phyloP scores from a whole-genome alignment of 2,329 filamentous ascomycete species.

The Fusarium xylarioides region DNA sequence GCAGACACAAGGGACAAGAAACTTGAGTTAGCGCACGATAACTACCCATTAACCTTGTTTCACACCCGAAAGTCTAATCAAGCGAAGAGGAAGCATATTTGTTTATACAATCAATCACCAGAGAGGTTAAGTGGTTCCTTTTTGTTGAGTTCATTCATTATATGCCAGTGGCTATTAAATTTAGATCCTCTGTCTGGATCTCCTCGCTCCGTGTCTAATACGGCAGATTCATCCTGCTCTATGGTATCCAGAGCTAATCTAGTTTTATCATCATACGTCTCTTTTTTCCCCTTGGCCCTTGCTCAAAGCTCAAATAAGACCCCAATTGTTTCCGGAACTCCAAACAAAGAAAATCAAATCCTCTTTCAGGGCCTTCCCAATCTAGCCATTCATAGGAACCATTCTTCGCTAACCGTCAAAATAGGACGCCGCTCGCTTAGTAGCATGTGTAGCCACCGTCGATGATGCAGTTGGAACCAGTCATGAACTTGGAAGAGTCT shows the following conservation, averaged over 20 bases:
- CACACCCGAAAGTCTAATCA: conserved; percentile 11
- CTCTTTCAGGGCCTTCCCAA: neutral
- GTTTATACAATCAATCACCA: neutral
- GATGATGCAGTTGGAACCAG: conserved; percentile 76
- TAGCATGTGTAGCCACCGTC: conserved; percentile 75
- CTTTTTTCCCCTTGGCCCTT: conserved; percentile 7
- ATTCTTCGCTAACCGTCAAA: neutral
- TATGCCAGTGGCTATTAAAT: conserved; percentile 24
- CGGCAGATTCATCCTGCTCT: conserved; percentile 21
- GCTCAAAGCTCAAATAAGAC: conserved; percentile 1
- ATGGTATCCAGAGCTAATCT: conserved; percentile 32
- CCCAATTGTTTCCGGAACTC: conserved; percentile 28
- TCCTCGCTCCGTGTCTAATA: conserved; percentile 15
- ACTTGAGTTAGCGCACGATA: conserved; percentile 2
- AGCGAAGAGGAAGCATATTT: neutral
- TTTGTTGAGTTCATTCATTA: neutral
- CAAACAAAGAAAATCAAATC: conserved; percentile 31
- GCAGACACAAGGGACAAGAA: neutral
- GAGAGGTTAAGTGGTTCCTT: neutral
- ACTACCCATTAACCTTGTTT: neutral
- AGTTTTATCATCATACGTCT: conserved; percentile 27
- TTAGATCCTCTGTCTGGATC: conserved; percentile 24
- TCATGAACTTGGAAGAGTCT: conserved; percentile 80
- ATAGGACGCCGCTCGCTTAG: conserved; percentile 48
- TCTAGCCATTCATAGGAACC: neutral